Base-by-base conservation (phyloP, 2,329 filamentous ascomycete genomes). In the Aspergillus oerlinghausenensis region DNA sequence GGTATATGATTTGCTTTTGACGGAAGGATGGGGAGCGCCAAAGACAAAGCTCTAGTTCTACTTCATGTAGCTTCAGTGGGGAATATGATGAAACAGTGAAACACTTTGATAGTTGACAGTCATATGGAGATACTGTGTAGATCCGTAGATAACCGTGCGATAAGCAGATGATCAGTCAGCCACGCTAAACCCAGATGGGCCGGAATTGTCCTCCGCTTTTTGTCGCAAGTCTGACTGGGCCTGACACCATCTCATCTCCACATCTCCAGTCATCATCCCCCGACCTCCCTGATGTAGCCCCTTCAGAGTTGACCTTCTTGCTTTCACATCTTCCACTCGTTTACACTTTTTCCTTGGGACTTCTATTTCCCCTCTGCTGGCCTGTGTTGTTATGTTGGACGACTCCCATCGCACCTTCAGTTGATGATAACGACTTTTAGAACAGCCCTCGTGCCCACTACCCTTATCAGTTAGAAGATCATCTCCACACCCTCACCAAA, bases 1-100 rank as follows among this genome's bases (percentile, higher is more conserved):
- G 62, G 77, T 81, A n/a, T 80, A 77, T 67, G 73, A 62, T 28
- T 73, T 79, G 72, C 61, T 86, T 63, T 73, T 65, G 29, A 65
- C 76, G 60, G 70, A 73, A 26, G 78, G 76, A 52, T 85, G 82
- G 82, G 80, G 80, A 28, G 70, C 69, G 59, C 55, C 69, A 29
- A 71, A 68, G 56, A 11, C 1, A 21, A 23, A 23, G 4, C 32
- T 65, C 54, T 70, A 61, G 49, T n/a, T 38, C 25, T 8, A 23
- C 49, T 23, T 52, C 48, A 54, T 23, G 43, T 56, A 17, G 19
- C 48, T 43, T 19, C 59, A 56, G 11, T 49, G n/a, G 25, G 17
- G 45, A 38, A 17, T 38, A 38, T 17, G n/a, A 43, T 9, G 10
- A 19, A n/a, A n/a, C n/a, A n/a, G n/a, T n/a, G n/a, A n/a, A n/a